Percentiles rank a stretch among this genome's conserved stretches.
Evolutionary conservation across 176 grass and related monocot genomes (phyloP).

Genomic region (Melocanna baccifera): DNA sequence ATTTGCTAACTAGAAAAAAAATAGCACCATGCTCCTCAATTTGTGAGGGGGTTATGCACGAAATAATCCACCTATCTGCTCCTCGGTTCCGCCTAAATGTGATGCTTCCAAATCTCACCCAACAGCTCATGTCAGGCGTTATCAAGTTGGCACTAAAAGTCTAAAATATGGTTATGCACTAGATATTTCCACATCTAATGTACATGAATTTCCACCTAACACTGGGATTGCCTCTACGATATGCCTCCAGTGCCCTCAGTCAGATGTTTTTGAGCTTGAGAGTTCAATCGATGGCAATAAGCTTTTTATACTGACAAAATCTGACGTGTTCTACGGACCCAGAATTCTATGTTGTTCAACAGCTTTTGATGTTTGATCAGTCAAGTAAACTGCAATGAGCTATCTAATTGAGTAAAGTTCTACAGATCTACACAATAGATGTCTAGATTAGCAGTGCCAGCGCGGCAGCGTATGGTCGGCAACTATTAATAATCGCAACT

Average conservation of each 20-base stretch:
- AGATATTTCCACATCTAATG: conserved; percentile 15
- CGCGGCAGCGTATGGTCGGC: neutral
- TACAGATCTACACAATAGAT: neutral
- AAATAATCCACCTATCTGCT: neutral
- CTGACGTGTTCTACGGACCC: neutral
- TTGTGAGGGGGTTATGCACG: neutral
- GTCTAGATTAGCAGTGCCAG: neutral
- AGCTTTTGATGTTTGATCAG: conserved; percentile 23
- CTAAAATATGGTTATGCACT: neutral
- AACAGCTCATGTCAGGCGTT: neutral
- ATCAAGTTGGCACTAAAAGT: neutral
- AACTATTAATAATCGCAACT: conserved; percentile 6
- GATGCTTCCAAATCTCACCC: conserved; percentile 3
- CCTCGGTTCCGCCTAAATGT: neutral
- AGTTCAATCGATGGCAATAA: conserved; percentile 20
- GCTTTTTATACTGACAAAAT: neutral
- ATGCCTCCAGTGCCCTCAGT: neutral
- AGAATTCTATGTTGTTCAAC: conserved; percentile 14
- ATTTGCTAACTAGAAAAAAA: neutral
- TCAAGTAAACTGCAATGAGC: conserved; percentile 21
- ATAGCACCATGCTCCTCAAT: neutral
- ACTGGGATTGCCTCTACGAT: neutral
- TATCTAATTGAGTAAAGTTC: conserved; percentile 10
- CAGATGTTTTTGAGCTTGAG: neutral
- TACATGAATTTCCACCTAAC: conserved; percentile 4